A percentile compares a stretch with the other conserved stretches of the same genome.
Evolutionary conservation across 2,329 filamentous ascomycete genomes (phyloP).

Genomic region (Allantophomopsis cytisporea): DNA sequence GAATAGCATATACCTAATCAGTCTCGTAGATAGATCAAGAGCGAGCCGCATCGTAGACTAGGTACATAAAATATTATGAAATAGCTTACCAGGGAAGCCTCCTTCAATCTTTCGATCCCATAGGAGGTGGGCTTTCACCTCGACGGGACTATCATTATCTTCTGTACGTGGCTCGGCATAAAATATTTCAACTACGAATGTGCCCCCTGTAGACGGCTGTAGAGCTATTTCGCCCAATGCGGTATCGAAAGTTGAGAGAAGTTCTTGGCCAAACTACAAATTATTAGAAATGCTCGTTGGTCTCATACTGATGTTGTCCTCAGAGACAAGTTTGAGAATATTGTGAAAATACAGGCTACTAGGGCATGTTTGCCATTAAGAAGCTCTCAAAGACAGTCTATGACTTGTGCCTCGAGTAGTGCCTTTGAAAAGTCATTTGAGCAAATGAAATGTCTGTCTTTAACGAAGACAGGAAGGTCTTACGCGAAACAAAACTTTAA

Average conservation of each 20-base stretch:
- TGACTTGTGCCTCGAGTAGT: too few species aligned
- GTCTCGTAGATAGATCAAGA: too few species aligned
- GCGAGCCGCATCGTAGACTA: too few species aligned
- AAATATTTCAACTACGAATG: slow-evolving; percentile 62
- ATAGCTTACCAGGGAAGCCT: slow-evolving; percentile 60
- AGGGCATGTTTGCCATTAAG: too few species aligned
- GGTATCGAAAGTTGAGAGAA: slow-evolving; percentile 82
- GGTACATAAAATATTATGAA: background rate
- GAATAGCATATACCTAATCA: too few species aligned
- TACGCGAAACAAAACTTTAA: too few species aligned
- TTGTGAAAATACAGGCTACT: too few species aligned
- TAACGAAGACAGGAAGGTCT: too few species aligned
- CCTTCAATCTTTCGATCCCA: slow-evolving; percentile 85
- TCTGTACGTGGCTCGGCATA: slow-evolving; percentile 17
- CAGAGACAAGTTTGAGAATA: too few species aligned
- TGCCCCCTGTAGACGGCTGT: slow-evolving; percentile 71
- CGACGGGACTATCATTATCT: slow-evolving; percentile 5
- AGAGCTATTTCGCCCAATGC: slow-evolving; percentile 78
- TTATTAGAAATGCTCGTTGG: background rate
- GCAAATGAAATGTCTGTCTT: too few species aligned
- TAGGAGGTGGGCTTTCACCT: slow-evolving; percentile 39
- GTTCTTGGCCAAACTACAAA: slow-evolving; percentile 78
- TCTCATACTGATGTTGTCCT: background rate
- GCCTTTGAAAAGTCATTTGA: too few species aligned
- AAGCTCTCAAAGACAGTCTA: too few species aligned